Evolutionary conservation across 139 green algal genomes (phyloP).

Genomic region (Chlorella sorokiniana): DNA sequence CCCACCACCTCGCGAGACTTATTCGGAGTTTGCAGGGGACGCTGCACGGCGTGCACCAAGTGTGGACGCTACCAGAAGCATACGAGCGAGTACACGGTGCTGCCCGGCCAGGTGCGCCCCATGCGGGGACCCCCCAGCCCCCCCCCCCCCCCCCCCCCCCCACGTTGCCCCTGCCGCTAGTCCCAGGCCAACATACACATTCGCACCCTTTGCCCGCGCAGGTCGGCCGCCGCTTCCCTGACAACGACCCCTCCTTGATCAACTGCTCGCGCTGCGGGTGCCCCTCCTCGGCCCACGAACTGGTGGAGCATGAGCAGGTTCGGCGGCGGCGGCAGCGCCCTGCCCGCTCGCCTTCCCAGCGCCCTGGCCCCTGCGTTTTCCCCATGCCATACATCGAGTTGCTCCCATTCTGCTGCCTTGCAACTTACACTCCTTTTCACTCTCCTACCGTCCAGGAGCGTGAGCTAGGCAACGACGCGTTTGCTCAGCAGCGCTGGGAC

Average conservation of each 20-base stretch:
- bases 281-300: slow-evolving; percentile 29
- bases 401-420: background rate
- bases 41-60: background rate
- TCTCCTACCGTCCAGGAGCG: background rate
- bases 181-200: background rate
- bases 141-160: background rate
- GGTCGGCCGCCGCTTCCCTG: slow-evolving; percentile 24
- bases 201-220: background rate
- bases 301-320: slow-evolving; percentile 16
- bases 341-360: background rate
- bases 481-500: slow-evolving; percentile 5
- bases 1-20: slow-evolving; percentile 30
- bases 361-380: background rate
- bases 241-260: slow-evolving; percentile 42
- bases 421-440: background rate
- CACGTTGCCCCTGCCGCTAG: too few relatives aligned
- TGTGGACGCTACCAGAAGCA: background rate
- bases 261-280: slow-evolving; percentile 51
- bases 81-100: background rate
- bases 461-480: slow-evolving; percentile 44
- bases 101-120: background rate
- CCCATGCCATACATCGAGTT: background rate
- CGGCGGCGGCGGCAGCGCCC: background rate
- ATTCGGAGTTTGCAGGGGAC: slow-evolving; percentile 18
- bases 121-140: background rate